Evolutionary conservation across 1,139 yeast genomes (phyloP), one percentile per base, ranked within the genome.

Genomic region (Candida sanyaensis): DNA sequence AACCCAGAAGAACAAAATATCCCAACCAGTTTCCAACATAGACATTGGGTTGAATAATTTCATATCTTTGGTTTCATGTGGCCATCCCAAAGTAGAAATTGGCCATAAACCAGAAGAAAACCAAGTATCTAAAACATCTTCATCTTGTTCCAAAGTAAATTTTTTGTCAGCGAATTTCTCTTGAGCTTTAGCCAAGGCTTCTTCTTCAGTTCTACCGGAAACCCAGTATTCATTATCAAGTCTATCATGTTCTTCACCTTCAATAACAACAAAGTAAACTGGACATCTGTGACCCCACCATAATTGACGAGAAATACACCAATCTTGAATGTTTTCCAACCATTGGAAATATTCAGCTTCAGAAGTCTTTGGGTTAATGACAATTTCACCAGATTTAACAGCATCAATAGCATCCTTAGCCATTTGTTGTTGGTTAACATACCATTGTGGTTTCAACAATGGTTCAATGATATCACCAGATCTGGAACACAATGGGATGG

Each of bases 271-370:
- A 59, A 90, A 90, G 73, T 95, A 93, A 43, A 89, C 97, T 24
- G 99, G 99, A 71, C 97, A 90, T 75, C 98, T 85, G 75, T 93
- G 99, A 57, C 99, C 99, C 99, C 99, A 93, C 99, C 99, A 93
- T 63, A 93, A 81, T 77, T 93, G 99, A 74, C 99, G 88, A 29
- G 98, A 93, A 56, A 93, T 91, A 84, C 99, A 93, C 99, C 99
- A 93, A 75, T 93, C 99, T 76, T 95, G 98, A 58, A 92, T 88
- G 70, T 91, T 89, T 66, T 86, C 96, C 69, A 93, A 77, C 99
- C 99, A 93, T 68, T 86, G 90, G 85, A 86, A 88, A 71, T 87
- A 93, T 73, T 93, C 99, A 52, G 87, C 81, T 73, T 91, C 96
- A 8, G 97, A 91, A 26, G 92, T 77, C 71, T 88, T 87, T 58